phyloP scores from a whole-genome alignment of 768 basidiomycete genomes.

The Phylloporus sp. region DNA sequence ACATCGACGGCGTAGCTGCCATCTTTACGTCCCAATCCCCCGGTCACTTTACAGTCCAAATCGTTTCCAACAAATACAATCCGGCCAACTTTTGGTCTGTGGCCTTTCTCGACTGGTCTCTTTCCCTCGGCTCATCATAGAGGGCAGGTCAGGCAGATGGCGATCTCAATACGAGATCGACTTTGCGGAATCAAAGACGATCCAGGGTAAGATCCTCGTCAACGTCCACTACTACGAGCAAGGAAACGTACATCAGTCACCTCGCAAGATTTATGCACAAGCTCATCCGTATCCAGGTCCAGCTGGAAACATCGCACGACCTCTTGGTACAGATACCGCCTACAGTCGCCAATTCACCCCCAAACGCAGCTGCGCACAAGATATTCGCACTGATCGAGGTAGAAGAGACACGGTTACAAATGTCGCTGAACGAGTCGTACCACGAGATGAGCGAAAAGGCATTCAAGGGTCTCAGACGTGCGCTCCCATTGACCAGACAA shows the following conservation, averaged over 20 bases:
- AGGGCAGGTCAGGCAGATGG: constrained; percentile 87
- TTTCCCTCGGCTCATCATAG: background rate
- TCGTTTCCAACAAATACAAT: constrained; percentile 97
- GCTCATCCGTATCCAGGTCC: constrained; percentile 53
- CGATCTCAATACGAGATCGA: constrained; percentile 81
- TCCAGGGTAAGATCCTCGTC: constrained; percentile 70
- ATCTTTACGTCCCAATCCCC: constrained; percentile 55
- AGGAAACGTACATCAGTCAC: constrained; percentile 60
- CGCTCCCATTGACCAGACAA: constrained; percentile 86
- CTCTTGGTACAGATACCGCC: constrained; percentile 60
- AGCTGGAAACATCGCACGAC: constrained; percentile 73
- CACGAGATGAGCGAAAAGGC: constrained; percentile 89
- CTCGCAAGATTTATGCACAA: background rate
- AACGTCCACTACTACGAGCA: constrained; percentile 98
- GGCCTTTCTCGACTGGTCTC: background rate
- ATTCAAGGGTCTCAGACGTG: constrained; percentile 86
- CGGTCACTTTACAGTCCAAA: constrained; percentile 59
- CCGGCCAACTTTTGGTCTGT: constrained; percentile 84
- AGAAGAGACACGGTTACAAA: constrained; percentile 78
- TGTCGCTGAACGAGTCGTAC: constrained; percentile 75
- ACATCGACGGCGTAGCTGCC: constrained; percentile 68
- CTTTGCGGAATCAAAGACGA: constrained; percentile 45
- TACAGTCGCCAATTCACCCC: constrained; percentile 48
- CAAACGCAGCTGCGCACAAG: constrained; percentile 55
- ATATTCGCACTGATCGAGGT: constrained; percentile 76